phyloP scores from a whole-genome alignment of 495 filamentous ascomycete genomes.

The Lepidopterella palustris region DNA sequence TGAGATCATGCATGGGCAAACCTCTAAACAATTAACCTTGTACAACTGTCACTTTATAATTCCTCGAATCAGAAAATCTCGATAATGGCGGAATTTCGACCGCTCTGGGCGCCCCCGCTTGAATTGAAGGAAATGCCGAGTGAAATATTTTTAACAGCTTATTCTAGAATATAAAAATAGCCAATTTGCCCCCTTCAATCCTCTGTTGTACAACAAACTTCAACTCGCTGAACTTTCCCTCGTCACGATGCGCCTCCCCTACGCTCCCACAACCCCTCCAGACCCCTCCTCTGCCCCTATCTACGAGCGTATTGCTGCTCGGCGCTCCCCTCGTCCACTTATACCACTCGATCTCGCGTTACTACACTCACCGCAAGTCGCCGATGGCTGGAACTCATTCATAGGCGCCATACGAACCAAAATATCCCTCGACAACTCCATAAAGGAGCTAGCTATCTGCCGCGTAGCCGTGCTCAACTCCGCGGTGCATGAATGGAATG shows the following conservation, averaged over 20 bases:
- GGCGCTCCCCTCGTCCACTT: slow-evolving; percentile 35
- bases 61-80: neutral
- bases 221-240: neutral
- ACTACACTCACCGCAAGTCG: slow-evolving; percentile 36
- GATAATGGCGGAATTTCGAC: neutral
- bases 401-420: slow-evolving; percentile 36
- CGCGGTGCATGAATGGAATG: slow-evolving; percentile 37
- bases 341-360: slow-evolving; percentile 38
- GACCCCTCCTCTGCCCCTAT: slow-evolving; percentile 19
- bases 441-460: slow-evolving; percentile 35
- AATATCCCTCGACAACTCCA: slow-evolving; percentile 22
- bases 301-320: slow-evolving; percentile 33
- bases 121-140: neutral
- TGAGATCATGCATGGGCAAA: too few species aligned
- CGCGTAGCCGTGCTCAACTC: slow-evolving; percentile 37
- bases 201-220: neutral
- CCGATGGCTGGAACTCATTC: slow-evolving; percentile 38
- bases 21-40: too few species aligned
- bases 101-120: neutral
- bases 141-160: too few species aligned
- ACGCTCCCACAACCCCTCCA: slow-evolving; percentile 32
- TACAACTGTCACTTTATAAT: too few species aligned
- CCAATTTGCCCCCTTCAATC: too few species aligned
- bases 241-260: slow-evolving; percentile 36
- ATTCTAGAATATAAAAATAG: too few species aligned